Evolutionary conservation across 2,329 filamentous ascomycete species (phyloP), one percentile per base, ranked within the genome.

Genomic region (Colletotrichum abscissum): DNA sequence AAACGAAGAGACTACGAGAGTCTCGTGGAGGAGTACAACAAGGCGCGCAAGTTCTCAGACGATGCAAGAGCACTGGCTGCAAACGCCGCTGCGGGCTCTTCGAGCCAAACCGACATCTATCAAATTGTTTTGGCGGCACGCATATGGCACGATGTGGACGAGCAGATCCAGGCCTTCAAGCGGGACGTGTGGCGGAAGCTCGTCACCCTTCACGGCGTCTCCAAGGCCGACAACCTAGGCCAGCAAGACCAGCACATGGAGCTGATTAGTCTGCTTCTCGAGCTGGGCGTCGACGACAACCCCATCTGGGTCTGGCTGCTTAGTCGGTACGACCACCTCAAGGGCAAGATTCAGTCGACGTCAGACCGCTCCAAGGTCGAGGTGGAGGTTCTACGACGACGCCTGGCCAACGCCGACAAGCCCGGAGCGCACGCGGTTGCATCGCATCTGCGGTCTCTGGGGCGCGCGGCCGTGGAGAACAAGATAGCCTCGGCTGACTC

Each of bases 231-330:
- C 78, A 79, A 80, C 54, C 77, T 81, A 63, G 84, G 80, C 63
- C 86, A 89, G 6, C 94, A 96, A 79, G 95, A 98, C 77, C 89
- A 92, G 80, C 93, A 98, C 78, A 95, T 98, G 91, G 95, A 98
- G 80, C 87, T 98, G 60, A 98, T 99, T 67, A 89, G 92, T 26
- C 87, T 98, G 46, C 87, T 99, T 66, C 85, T 99, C n/a, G 96
- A 99, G 81, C 87, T 99, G 24, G 97, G 97, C 7, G 95, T 98
- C 2, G 93, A 97, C 11, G 95, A 98, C 73, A 99, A 97, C 78
- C 97, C 97, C 1, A 97, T 99, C 75, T 98, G 94, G 94, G 89
- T 97, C 12, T 99, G 97, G 95, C 90, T 99, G 30, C 86, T 96
- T 68, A 98, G 95, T 79, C 92, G 94, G 58, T 97, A 95, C 79